A percentile compares a stretch with the other conserved stretches of the same genome.
These are phyloP conservation scores for Fraxinus pennsylvanica DNA, from an alignment of 257 asterid species.

Conservation along the genomic window DNA sequence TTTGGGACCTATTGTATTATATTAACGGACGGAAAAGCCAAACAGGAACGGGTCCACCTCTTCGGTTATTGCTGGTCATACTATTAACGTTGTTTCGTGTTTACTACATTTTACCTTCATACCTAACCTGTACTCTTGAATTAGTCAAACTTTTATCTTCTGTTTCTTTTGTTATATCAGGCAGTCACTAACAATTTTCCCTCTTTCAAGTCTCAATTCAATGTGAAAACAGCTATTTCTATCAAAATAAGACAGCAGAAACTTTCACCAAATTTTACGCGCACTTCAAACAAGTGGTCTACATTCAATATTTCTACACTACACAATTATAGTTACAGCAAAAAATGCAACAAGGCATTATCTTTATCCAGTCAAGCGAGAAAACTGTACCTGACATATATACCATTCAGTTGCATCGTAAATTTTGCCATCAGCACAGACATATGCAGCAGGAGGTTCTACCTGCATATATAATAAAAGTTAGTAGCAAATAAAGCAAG, in stretches of 20 bases:
- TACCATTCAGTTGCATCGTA: constrained; percentile 93
- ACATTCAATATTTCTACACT: neutral
- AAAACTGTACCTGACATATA: constrained; percentile 76
- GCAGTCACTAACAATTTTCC: neutral
- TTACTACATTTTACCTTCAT: neutral
- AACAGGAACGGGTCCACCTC: neutral
- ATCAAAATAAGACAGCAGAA: neutral
- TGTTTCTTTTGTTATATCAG: neutral
- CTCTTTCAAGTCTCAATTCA: neutral
- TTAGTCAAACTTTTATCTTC: neutral
- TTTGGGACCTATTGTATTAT: neutral
- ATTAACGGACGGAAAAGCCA: neutral
- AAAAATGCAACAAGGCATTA: neutral
- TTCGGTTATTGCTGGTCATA: neutral
- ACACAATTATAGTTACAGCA: neutral
- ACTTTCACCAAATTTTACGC: neutral
- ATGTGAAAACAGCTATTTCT: neutral
- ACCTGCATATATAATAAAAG: constrained; percentile 48
- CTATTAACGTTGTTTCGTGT: neutral
- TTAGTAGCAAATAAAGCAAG: constrained; percentile 16
- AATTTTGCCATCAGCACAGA: constrained; percentile 85
- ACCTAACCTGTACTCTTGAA: neutral
- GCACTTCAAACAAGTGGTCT: neutral
- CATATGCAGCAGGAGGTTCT: constrained; percentile 76
- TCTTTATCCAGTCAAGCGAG: neutral